These are phyloP conservation scores for Agrostemma githago DNA, from an alignment of 148 eudicot genomes.

Conservation along the genomic window DNA sequence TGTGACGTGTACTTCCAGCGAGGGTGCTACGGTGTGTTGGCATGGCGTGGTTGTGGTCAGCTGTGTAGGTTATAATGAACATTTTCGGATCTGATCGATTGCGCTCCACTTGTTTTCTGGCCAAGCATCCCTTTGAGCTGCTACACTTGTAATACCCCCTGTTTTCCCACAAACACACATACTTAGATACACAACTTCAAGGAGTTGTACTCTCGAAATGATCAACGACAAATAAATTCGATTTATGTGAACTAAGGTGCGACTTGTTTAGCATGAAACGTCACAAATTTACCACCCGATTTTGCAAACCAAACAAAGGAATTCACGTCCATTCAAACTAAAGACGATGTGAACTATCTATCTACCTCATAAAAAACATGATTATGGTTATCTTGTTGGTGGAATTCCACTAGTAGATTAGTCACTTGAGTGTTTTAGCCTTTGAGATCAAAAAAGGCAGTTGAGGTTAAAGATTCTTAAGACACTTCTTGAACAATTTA, in stretches of 20 bases:
- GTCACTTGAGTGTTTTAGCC: not conserved
- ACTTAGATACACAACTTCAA: not conserved
- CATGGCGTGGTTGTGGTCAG: slow-evolving; percentile 79
- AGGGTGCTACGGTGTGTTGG: slow-evolving; percentile 84
- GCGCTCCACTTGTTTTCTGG: slow-evolving; percentile 83
- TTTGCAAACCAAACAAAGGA: no score
- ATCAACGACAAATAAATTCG: no score
- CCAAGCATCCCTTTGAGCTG: slow-evolving; percentile 71
- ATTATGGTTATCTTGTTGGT: slow-evolving; percentile 15
- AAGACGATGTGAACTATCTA: not conserved
- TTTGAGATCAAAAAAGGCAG: slow-evolving; percentile 15
- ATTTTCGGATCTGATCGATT: slow-evolving; percentile 71
- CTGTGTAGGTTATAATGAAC: slow-evolving; percentile 86
- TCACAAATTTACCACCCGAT: no score
- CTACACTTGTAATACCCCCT: slow-evolving; percentile 89
- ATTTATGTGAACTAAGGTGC: no score
- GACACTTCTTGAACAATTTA: not conserved
- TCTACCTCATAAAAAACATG: not conserved
- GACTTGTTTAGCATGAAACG: no score
- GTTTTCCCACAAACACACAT: slow-evolving; percentile 25
- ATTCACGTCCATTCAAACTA: no score
- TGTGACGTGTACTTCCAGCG: slow-evolving; percentile 78
- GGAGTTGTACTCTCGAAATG: no score
- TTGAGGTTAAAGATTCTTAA: slow-evolving; percentile 15
- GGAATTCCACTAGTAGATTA: slow-evolving; percentile 18